Evolutionary conservation across 1,284 basidiomycete genomes (phyloP), one percentile per base, ranked within the genome.

Genomic region (Trichosporon ovoides): DNA sequence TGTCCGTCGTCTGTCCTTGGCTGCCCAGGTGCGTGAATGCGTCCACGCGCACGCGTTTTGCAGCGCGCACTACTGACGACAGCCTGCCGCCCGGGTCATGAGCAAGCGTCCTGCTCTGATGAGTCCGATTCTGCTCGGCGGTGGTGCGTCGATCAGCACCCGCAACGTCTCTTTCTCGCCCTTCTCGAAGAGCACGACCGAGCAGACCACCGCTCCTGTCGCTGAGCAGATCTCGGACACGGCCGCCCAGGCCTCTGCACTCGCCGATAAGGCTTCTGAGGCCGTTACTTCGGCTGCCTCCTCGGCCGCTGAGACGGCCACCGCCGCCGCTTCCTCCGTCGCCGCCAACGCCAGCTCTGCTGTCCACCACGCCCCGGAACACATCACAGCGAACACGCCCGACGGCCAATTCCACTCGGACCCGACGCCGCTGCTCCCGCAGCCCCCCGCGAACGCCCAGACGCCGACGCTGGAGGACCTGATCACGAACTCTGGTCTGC

Each of bases 401-500:
- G 58, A 60, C 52, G 54, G 60, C 58, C 55, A 62, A 18, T 57
- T 62, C 56, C 57, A 60, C 49, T 40, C 48, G 16, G 68, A 71
- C 57, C 61, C 71, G 11, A 49, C 65, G 5, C n/a, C 64, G 28
- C 61, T 72, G 22, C 59, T 72, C 14, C 69, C 69, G 14, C 71
- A 74, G 64, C 60, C 68, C 3, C 70, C 71, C 11, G 72, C 72
- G 3, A 58, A 66, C 36, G 60, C 64, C 9, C 35, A 60, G 24
- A 65, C 67, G 3, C 74, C 73, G 1, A 69, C 71, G 10, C 67
- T 78, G 31, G 70, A 68, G 46, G 70, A 77, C 52, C 64, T 78
- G n/a, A 64, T 77, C 37, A 63, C 61, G 33, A 66, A 74, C 62
- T 69, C 72, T 10, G 64, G 66, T 22, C 63, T 70, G 46, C 63